A percentile compares a stretch with the other conserved stretches of the same genome.
Conservation (phyloP, 768 basidiomycete genomes). For the Cystofilobasidium macerans region DNA sequence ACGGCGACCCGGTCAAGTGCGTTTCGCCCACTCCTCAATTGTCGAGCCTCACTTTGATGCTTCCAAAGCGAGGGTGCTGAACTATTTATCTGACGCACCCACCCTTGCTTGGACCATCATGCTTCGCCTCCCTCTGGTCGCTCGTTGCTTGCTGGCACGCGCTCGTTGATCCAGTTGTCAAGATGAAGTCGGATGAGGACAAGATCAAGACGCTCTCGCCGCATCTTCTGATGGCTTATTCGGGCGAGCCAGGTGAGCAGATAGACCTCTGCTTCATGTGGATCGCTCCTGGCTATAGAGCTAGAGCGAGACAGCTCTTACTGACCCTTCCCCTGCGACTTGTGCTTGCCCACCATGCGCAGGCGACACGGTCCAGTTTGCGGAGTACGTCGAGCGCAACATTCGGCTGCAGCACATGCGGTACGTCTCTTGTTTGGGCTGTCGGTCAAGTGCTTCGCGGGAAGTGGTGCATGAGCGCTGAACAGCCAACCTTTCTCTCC, state of each 20-base stretch:
- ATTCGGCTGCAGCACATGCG: conserved; percentile 92
- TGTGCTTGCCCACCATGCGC: conserved; percentile 11
- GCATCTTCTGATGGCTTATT: conserved; percentile 86
- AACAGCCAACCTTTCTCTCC: not conserved
- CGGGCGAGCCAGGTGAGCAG: conserved; percentile 73
- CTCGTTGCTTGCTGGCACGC: not conserved
- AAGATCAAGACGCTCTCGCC: conserved; percentile 87
- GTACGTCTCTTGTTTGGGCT: conserved; percentile 28
- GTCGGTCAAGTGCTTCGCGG: too few species aligned
- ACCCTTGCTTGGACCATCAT: not conserved
- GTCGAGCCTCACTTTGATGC: too few species aligned
- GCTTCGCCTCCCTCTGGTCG: not conserved
- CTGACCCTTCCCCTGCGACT: not conserved
- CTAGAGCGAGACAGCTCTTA: too few species aligned
- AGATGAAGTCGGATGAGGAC: conserved; percentile 95
- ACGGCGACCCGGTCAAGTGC: conserved; percentile 60
- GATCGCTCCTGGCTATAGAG: not conserved
- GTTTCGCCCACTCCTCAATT: not conserved
- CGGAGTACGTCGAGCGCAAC: conserved; percentile 92
- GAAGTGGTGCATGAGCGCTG: not conserved
- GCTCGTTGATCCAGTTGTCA: conserved; percentile 52
- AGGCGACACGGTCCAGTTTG: conserved; percentile 95
- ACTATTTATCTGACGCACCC: not conserved
- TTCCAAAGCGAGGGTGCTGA: too few species aligned
- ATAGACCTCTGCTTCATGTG: not conserved